phyloP scores from a whole-genome alignment of 768 basidiomycete species.

The Agaricus sinodeliciosus region DNA sequence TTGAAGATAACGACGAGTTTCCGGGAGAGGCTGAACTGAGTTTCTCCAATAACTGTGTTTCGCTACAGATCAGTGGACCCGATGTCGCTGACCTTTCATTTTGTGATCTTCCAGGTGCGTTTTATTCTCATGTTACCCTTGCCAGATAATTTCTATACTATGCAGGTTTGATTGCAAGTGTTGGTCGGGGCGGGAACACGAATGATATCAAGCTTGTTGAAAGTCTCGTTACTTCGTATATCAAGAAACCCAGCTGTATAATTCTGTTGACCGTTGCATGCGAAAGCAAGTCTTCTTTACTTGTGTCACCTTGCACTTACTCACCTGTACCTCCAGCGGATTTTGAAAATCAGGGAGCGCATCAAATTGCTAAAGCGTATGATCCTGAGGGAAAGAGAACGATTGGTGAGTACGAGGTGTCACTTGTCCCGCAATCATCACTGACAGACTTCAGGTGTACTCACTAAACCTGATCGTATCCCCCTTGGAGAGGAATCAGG shows the following conservation, averaged over 20 bases:
- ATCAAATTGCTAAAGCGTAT: slow-evolving; percentile 49
- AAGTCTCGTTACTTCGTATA: slow-evolving; percentile 50
- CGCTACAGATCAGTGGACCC: slow-evolving; percentile 48
- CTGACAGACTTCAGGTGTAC: slow-evolving; percentile 42
- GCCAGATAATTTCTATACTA: not conserved
- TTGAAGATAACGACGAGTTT: slow-evolving; percentile 25
- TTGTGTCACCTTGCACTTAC: not conserved
- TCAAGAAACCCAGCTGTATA: slow-evolving; percentile 55
- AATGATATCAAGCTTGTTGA: slow-evolving; percentile 59
- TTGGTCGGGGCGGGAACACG: slow-evolving; percentile 38
- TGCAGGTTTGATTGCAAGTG: slow-evolving; percentile 53
- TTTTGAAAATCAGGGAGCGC: slow-evolving; percentile 74
- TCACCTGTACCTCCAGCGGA: slow-evolving; percentile 41
- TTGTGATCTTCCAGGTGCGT: slow-evolving; percentile 51
- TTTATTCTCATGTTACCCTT: not conserved
- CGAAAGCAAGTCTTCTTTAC: slow-evolving; percentile 40
- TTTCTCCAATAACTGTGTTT: slow-evolving; percentile 45
- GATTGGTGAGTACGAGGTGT: slow-evolving; percentile 41
- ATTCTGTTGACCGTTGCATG: slow-evolving; percentile 56
- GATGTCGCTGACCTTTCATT: slow-evolving; percentile 61
- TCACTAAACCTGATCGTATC: slow-evolving; percentile 74
- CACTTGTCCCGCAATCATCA: not conserved
- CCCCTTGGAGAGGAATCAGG: slow-evolving; percentile 42
- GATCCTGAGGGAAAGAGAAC: slow-evolving; percentile 64
- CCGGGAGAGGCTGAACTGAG: slow-evolving; percentile 17